Evolutionary conservation across 2,329 filamentous ascomycete species (phyloP).

Genomic region (Fusarium udum): DNA sequence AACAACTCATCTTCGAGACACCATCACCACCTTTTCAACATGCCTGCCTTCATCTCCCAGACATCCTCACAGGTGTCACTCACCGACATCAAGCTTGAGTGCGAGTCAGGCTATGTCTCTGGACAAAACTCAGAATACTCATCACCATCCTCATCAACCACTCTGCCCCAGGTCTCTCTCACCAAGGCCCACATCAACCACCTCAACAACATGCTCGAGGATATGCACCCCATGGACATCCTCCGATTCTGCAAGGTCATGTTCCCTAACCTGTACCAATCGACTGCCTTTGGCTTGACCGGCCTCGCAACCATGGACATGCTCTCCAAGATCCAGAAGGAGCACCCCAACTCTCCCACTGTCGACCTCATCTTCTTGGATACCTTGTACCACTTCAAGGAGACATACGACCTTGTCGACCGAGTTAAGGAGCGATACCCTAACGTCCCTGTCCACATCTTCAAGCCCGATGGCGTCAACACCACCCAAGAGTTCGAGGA

Average conservation of each 20-base stretch:
- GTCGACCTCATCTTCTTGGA: constrained; percentile 83
- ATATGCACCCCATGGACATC: constrained; percentile 89
- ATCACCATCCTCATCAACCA: constrained; percentile 47
- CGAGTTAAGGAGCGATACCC: constrained; percentile 80
- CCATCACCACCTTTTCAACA: constrained; percentile 42
- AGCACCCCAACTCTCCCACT: constrained; percentile 67
- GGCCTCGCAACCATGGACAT: constrained; percentile 87
- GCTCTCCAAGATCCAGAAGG: constrained; percentile 76
- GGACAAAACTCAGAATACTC: constrained; percentile 52
- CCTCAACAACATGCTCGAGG: constrained; percentile 88
- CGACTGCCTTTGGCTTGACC: constrained; percentile 83
- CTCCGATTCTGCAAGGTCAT: constrained; percentile 91
- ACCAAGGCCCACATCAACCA: constrained; percentile 88
- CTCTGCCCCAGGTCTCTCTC: constrained; percentile 81
- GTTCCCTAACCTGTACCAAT: constrained; percentile 89
- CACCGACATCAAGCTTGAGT: constrained; percentile 55
- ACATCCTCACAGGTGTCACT: constrained; percentile 53
- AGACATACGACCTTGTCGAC: constrained; percentile 79
- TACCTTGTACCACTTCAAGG: constrained; percentile 83
- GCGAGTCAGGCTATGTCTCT: constrained; percentile 89
- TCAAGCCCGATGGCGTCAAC: constrained; percentile 82
- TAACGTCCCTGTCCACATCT: constrained; percentile 83
- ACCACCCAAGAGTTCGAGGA: constrained; percentile 81
- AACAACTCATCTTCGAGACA: constrained; percentile 17
- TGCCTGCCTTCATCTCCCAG: constrained; percentile 50